Percentiles rank a stretch among this genome's conserved stretches.
These are phyloP conservation scores for Poronia punctata DNA, from an alignment of 495 filamentous ascomycete genomes.

Conservation along the genomic window DNA sequence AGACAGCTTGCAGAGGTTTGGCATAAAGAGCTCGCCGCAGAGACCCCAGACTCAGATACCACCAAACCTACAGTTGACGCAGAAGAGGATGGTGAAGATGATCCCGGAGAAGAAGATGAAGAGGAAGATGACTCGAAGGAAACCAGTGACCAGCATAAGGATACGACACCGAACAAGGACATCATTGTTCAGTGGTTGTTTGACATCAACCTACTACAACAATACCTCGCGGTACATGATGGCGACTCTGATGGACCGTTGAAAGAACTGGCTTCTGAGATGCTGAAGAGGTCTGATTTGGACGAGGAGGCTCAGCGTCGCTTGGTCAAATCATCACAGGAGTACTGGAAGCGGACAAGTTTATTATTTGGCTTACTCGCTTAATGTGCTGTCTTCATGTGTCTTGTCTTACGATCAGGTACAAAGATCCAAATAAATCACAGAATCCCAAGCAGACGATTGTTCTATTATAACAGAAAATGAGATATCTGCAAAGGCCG, in stretches of 20 bases:
- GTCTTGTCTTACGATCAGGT: constrained; percentile 3
- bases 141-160: background rate
- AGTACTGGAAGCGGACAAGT: constrained; percentile 76
- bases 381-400: too few relatives aligned
- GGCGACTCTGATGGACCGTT: constrained; percentile 31
- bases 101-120: constrained; percentile 7
- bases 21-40: constrained; percentile 28
- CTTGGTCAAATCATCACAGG: constrained; percentile 51
- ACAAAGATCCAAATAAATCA: constrained; percentile 3
- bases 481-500: too few relatives aligned
- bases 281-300: constrained; percentile 41
- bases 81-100: constrained; percentile 7
- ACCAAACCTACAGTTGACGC: constrained; percentile 4
- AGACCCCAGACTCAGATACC: background rate
- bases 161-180: constrained; percentile 35
- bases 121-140: constrained; percentile 9
- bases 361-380: constrained; percentile 58
- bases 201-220: constrained; percentile 62
- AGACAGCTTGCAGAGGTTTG: constrained; percentile 36
- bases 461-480: too few relatives aligned
- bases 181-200: constrained; percentile 69
- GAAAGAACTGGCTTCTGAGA: constrained; percentile 34
- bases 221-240: constrained; percentile 24
- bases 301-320: constrained; percentile 37
- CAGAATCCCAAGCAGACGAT: too few relatives aligned